Percentiles rank a stretch among this genome's conserved stretches.
These are phyloP conservation scores for Phytophthora megakarya DNA, from an alignment of 352 stramenopile genomes.

Conservation along the genomic window DNA sequence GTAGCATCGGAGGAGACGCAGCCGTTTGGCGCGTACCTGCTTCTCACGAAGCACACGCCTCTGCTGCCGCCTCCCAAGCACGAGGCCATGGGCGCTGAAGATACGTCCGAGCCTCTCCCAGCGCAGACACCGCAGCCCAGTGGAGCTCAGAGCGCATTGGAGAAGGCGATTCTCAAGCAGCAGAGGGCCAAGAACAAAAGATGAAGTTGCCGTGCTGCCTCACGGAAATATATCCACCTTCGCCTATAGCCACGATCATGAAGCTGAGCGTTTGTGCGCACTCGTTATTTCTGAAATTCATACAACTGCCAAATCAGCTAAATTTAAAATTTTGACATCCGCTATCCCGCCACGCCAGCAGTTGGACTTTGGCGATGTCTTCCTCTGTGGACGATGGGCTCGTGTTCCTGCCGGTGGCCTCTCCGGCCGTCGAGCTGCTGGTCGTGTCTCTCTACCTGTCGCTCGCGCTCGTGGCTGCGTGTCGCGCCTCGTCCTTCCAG, in stretches of 20 bases:
- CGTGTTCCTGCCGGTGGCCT: constrained; percentile 65
- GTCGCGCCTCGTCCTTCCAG: constrained; percentile 46
- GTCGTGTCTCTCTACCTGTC: constrained; percentile 66
- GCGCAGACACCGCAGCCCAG: constrained; percentile 17
- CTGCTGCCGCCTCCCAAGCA: constrained; percentile 3
- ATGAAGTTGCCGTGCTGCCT: constrained; percentile 10
- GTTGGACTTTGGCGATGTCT: constrained; percentile 11
- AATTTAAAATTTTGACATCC: background rate
- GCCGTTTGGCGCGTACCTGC: constrained; percentile 32
- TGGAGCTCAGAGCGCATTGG: constrained; percentile 20
- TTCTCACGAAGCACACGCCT: constrained; percentile 33
- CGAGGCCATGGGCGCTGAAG: background rate
- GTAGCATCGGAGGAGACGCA: constrained; percentile 11
- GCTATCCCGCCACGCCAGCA: constrained; percentile 11
- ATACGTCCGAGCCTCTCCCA: background rate
- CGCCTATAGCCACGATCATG: too few relatives aligned
- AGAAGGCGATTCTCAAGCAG: constrained; percentile 36
- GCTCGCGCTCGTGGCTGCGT: constrained; percentile 58
- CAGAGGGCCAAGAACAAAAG: constrained; percentile 11
- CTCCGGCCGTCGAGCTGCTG: constrained; percentile 48
- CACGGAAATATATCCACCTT: background rate
- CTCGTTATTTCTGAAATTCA: background rate
- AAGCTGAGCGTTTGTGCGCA: too few relatives aligned
- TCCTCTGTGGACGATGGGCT: constrained; percentile 39
- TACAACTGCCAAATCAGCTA: background rate